phyloP scores from a whole-genome alignment of 768 basidiomycete genomes.

The Suillus sp. region DNA sequence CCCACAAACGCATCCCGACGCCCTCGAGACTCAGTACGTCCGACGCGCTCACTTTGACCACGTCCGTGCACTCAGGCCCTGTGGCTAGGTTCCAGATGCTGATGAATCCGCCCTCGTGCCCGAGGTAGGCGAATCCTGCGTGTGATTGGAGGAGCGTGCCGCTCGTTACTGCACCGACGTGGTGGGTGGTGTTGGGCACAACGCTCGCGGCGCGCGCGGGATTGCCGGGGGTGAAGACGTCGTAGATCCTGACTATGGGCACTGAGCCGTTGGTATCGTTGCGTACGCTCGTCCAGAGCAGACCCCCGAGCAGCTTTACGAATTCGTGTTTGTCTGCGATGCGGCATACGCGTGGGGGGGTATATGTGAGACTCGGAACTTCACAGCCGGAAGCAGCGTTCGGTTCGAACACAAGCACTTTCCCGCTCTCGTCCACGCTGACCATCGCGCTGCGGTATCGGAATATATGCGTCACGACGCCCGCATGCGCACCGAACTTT shows the following conservation, averaged over 20 bases:
- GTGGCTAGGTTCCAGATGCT: constrained; percentile 73
- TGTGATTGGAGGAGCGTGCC: constrained; percentile 74
- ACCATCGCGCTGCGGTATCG: constrained; percentile 73
- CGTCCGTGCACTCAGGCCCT: constrained; percentile 66
- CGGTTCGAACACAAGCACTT: constrained; percentile 72
- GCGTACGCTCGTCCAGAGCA: constrained; percentile 81
- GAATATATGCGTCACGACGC: constrained; percentile 72
- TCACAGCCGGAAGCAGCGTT: constrained; percentile 34
- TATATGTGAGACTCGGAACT: constrained; percentile 49
- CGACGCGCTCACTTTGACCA: constrained; percentile 77
- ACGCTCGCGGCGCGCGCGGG: constrained; percentile 47
- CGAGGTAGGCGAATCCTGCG: constrained; percentile 73
- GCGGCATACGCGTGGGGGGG: constrained; percentile 60
- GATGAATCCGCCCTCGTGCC: constrained; percentile 90
- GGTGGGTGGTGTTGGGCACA: constrained; percentile 53
- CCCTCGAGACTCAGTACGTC: constrained; percentile 86
- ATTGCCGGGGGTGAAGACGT: constrained; percentile 63
- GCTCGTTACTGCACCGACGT: constrained; percentile 80
- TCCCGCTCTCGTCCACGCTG: constrained; percentile 84
- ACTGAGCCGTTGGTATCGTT: constrained; percentile 51
- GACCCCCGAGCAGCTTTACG: constrained; percentile 68
- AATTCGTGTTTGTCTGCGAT: constrained; percentile 85
- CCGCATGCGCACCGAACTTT: constrained; percentile 64
- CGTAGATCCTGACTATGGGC: constrained; percentile 82
- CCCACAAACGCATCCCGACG: constrained; percentile 85